phyloP scores from a whole-genome alignment of 345 rosid genomes.

The Eucalyptus cloeziana region DNA sequence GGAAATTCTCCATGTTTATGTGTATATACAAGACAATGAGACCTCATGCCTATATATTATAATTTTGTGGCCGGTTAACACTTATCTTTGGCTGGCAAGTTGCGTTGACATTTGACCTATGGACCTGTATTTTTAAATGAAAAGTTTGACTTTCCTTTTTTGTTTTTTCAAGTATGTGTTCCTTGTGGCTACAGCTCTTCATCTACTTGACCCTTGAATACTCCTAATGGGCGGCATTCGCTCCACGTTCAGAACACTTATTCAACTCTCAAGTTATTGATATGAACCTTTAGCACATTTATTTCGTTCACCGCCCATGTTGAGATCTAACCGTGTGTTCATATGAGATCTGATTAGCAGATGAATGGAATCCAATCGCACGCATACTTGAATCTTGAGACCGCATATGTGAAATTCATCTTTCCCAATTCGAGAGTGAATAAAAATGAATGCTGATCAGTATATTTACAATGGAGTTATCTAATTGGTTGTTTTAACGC shows the following conservation, averaged over 20 bases:
- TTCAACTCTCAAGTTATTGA: not conserved
- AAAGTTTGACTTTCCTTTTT: not conserved
- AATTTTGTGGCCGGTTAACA: not conserved
- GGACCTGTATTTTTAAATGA: not conserved
- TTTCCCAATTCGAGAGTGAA: not conserved
- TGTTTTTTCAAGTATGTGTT: not conserved
- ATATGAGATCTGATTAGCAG: not conserved
- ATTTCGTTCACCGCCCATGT: not conserved
- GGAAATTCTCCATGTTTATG: not conserved
- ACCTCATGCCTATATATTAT: not conserved
- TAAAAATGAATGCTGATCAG: not conserved
- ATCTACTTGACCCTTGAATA: not conserved
- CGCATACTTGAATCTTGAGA: not conserved
- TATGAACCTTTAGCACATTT: not conserved
- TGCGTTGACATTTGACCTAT: conserved; percentile 2
- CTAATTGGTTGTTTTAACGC: not conserved
- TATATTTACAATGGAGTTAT: not conserved
- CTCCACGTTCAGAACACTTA: not conserved
- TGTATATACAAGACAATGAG: not conserved
- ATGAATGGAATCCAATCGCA: not conserved
- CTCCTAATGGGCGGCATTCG: not conserved
- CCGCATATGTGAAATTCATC: not conserved
- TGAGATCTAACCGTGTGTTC: not conserved
- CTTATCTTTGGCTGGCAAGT: not conserved
- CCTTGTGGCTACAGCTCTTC: not conserved